These are phyloP conservation scores for Arthroderma uncinatum DNA, from an alignment of 2,329 filamentous ascomycete species.

Conservation along the genomic window DNA sequence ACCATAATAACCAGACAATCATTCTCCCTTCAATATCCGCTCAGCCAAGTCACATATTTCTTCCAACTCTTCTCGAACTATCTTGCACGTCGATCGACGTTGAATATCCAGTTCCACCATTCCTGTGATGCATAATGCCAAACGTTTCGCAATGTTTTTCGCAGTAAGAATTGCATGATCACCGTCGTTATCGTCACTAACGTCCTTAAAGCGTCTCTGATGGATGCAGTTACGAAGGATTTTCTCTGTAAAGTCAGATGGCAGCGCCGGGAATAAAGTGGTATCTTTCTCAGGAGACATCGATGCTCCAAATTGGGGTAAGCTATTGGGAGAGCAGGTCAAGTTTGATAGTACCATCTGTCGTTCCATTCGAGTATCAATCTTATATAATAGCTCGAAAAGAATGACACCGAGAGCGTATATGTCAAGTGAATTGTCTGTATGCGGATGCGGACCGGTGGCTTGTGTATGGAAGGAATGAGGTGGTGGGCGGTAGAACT, in stretches of 20 bases:
- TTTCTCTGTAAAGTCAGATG: slow-evolving; percentile 29
- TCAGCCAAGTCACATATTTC: slow-evolving; percentile 6
- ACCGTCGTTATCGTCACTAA: background rate
- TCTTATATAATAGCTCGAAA: slow-evolving; percentile 49
- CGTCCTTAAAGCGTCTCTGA: background rate
- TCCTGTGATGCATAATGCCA: slow-evolving; percentile 30
- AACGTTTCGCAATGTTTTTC: slow-evolving; percentile 22
- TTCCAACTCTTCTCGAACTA: slow-evolving; percentile 28
- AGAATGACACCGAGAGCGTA: slow-evolving; percentile 52
- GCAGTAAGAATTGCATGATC: background rate
- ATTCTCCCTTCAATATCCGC: background rate
- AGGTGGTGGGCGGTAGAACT: slow-evolving; percentile 48
- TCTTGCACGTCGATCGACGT: slow-evolving; percentile 28
- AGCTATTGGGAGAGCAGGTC: slow-evolving; percentile 21
- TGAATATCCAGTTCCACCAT: slow-evolving; percentile 32
- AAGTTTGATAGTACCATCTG: slow-evolving; percentile 33
- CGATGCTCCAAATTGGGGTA: background rate
- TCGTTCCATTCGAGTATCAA: slow-evolving; percentile 42
- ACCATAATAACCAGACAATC: background rate
- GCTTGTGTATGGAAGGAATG: slow-evolving; percentile 6
- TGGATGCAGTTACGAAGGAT: slow-evolving; percentile 24
- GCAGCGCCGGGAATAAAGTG: slow-evolving; percentile 21
- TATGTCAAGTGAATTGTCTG: slow-evolving; percentile 48
- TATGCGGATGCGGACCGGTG: slow-evolving; percentile 10
- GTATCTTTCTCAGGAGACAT: background rate